phyloP scores from a whole-genome alignment of 1,284 basidiomycete species.

The Cryptococcus floricola region DNA sequence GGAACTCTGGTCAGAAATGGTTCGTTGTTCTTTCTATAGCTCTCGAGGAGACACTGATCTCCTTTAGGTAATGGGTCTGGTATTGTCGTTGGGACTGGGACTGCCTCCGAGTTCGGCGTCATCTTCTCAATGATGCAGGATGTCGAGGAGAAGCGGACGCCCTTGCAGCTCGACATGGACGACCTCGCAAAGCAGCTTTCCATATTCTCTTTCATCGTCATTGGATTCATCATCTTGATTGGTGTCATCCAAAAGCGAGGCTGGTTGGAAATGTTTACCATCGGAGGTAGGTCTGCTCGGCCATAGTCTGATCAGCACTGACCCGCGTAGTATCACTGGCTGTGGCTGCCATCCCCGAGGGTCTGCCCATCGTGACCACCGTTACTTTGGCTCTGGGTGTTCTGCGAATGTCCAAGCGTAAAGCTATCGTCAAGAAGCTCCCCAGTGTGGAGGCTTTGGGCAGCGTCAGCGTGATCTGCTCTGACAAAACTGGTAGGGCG shows the following conservation, averaged over 20 bases:
- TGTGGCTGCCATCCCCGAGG: slow-evolving; percentile 95
- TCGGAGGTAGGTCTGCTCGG: slow-evolving; percentile 65
- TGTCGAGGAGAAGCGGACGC: slow-evolving; percentile 89
- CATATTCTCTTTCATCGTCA: slow-evolving; percentile 83
- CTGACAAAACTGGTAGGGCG: slow-evolving; percentile 84
- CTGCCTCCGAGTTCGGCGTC: slow-evolving; percentile 88
- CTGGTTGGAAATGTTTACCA: slow-evolving; percentile 98
- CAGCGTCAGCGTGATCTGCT: slow-evolving; percentile 91
- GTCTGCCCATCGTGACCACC: slow-evolving; percentile 93
- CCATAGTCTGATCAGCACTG: too few species aligned
- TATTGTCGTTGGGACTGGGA: slow-evolving; percentile 84
- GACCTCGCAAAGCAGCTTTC: slow-evolving; percentile 91
- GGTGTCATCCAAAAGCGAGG: slow-evolving; percentile 81
- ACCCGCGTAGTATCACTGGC: slow-evolving; percentile 74
- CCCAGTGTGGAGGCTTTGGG: slow-evolving; percentile 93
- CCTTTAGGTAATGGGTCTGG: slow-evolving; percentile 71
- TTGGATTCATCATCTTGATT: slow-evolving; percentile 87
- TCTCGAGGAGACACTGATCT: not conserved
- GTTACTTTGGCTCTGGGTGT: slow-evolving; percentile 95
- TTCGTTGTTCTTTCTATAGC: slow-evolving; percentile 38
- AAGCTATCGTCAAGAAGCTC: slow-evolving; percentile 94
- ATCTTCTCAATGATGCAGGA: slow-evolving; percentile 99
- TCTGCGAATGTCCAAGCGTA: slow-evolving; percentile 85
- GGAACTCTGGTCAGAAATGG: slow-evolving; percentile 92
- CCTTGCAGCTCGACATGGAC: slow-evolving; percentile 92